Evolutionary conservation across 257 asterid species (phyloP).

Genomic region (Plantago elongata): DNA sequence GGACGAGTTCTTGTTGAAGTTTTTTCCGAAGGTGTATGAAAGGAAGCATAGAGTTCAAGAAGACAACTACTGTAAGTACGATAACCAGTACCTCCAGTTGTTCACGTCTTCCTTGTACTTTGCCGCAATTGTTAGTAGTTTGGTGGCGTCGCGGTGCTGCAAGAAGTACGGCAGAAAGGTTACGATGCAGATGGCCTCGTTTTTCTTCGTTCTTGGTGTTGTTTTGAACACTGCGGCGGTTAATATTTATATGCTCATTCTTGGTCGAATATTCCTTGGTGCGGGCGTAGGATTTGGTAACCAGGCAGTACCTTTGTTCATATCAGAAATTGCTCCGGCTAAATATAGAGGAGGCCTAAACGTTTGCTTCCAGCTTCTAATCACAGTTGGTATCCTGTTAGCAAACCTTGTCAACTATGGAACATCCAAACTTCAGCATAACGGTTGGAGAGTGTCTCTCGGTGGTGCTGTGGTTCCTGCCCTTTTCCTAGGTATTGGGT

Average conservation of each 20-base stretch:
- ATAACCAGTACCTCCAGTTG: background rate
- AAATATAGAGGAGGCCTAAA: slow-evolving; percentile 18
- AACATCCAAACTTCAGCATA: background rate
- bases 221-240: background rate
- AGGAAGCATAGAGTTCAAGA: background rate
- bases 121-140: background rate
- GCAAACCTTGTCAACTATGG: slow-evolving; percentile 21
- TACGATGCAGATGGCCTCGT: background rate
- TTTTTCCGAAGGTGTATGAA: background rate
- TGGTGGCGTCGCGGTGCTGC: background rate
- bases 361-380: slow-evolving; percentile 17
- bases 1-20: slow-evolving; percentile 3
- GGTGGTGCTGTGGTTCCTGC: slow-evolving; percentile 19
- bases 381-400: slow-evolving; percentile 19
- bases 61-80: slow-evolving; percentile 4
- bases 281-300: background rate
- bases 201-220: background rate
- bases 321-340: slow-evolving; percentile 21
- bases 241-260: background rate
- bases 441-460: slow-evolving; percentile 23
- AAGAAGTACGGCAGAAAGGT: background rate
- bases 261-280: background rate
- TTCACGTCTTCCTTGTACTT: slow-evolving; percentile 4
- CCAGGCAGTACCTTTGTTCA: slow-evolving; percentile 20
- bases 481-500: slow-evolving; percentile 2